Evolutionary conservation across 1,139 yeast genomes (phyloP).

Genomic region (Zhuliangozyma blackwelliae): DNA sequence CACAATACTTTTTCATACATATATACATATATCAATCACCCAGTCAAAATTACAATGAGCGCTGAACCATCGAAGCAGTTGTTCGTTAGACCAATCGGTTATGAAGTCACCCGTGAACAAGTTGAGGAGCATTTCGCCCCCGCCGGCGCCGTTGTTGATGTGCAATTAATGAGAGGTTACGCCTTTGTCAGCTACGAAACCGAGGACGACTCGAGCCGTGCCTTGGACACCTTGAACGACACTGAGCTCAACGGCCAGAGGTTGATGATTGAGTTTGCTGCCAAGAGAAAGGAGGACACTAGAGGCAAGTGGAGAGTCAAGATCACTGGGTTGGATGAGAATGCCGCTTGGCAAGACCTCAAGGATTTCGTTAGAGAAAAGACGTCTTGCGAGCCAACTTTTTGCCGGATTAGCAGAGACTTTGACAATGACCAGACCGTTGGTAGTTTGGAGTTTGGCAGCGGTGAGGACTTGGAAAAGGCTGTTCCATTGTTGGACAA

Average conservation of each 20-base stretch:
- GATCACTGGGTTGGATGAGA: slow-evolving; percentile 65
- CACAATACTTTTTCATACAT: background rate
- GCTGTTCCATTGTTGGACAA: slow-evolving; percentile 70
- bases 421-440: slow-evolving; percentile 57
- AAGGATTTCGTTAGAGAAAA: slow-evolving; percentile 76
- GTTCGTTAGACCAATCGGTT: slow-evolving; percentile 39
- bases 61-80: slow-evolving; percentile 19
- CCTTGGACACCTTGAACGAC: slow-evolving; percentile 59
- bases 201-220: slow-evolving; percentile 61
- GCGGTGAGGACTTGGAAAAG: slow-evolving; percentile 68
- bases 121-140: slow-evolving; percentile 63
- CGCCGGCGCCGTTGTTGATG: slow-evolving; percentile 62
- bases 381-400: slow-evolving; percentile 60
- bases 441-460: slow-evolving; percentile 74
- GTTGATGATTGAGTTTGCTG: slow-evolving; percentile 65
- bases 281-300: slow-evolving; percentile 54
- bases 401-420: slow-evolving; percentile 67
- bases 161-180: slow-evolving; percentile 69
- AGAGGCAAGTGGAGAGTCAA: slow-evolving; percentile 72
- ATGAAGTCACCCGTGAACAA: slow-evolving; percentile 49
- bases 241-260: slow-evolving; percentile 59
- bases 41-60: slow-evolving; percentile 6
- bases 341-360: slow-evolving; percentile 81
- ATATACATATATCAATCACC: slow-evolving; percentile 1
- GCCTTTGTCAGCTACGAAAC: slow-evolving; percentile 71